Evolutionary conservation across 2,329 filamentous ascomycete species (phyloP).

Genomic region (Penicillium freii): DNA sequence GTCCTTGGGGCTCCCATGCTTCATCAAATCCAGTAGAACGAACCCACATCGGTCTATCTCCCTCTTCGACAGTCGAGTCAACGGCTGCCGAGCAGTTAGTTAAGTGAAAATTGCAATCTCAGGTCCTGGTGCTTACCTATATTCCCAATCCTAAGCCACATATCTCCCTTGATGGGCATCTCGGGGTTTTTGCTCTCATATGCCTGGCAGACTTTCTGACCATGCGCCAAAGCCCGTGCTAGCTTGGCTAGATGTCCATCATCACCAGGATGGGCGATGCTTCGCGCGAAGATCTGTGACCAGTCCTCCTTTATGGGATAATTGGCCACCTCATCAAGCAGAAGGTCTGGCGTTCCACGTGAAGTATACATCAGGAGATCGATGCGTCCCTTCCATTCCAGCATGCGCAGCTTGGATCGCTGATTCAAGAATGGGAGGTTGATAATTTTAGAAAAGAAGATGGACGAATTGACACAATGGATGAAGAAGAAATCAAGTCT

Average conservation of each 20-base stretch:
- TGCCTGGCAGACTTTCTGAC: constrained; percentile 50
- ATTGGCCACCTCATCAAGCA: constrained; percentile 56
- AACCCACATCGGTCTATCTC: constrained; percentile 35
- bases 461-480: constrained; percentile 73
- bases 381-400: constrained; percentile 78
- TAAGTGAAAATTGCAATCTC: not conserved
- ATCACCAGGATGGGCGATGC: constrained; percentile 53
- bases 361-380: constrained; percentile 74
- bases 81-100: constrained; percentile 28
- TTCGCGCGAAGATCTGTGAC: constrained; percentile 48
- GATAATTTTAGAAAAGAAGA: constrained; percentile 69
- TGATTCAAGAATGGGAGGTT: constrained; percentile 60
- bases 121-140: constrained; percentile 36
- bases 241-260: constrained; percentile 83
- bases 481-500: constrained; percentile 84
- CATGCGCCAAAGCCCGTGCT: constrained; percentile 66
- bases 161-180: constrained; percentile 41
- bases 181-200: constrained; percentile 29
- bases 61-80: constrained; percentile 36
- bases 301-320: constrained; percentile 58
- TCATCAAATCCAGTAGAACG: constrained; percentile 43
- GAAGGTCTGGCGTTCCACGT: constrained; percentile 61
- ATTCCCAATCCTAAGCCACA: constrained; percentile 48
- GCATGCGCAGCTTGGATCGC: constrained; percentile 63
- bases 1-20: constrained; percentile 37